Conservation (phyloP, 345 rosid genomes). For the Raphanus raphanistrum region DNA sequence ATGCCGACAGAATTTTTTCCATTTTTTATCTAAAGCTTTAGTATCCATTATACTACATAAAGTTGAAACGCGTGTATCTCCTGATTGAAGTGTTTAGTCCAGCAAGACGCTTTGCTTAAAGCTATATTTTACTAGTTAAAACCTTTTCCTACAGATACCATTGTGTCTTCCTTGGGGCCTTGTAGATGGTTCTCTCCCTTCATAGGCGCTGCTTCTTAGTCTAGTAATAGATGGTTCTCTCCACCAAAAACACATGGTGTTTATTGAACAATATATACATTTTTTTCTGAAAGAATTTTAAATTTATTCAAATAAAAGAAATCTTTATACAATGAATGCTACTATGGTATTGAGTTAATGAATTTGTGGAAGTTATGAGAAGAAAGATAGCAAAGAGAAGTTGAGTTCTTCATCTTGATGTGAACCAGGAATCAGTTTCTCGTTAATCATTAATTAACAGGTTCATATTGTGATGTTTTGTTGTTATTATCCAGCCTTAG, state of each 20-base stretch:
- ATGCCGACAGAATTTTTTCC: neutral
- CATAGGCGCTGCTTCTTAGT: neutral
- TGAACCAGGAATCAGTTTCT: neutral
- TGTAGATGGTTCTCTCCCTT: conserved; percentile 5
- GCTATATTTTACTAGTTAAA: conserved; percentile 4
- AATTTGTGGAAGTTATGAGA: too few species aligned
- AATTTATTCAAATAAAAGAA: too few species aligned
- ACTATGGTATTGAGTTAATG: too few species aligned
- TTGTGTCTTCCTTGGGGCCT: neutral
- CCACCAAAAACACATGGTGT: neutral
- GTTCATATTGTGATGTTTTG: neutral
- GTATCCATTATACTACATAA: neutral
- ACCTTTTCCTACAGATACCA: conserved; percentile 4
- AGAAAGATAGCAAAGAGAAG: too few species aligned
- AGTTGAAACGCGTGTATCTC: neutral
- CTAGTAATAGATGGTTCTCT: neutral
- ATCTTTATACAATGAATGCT: too few species aligned
- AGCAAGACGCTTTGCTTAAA: neutral
- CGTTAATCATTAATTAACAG: neutral
- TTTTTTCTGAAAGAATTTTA: too few species aligned
- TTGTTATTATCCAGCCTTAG: neutral
- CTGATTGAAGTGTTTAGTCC: conserved; percentile 3
- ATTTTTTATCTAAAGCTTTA: neutral
- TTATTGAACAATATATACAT: neutral
- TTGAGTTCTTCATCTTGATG: neutral